Base-by-base conservation (phyloP, 768 basidiomycete genomes). In the Sporobolomyces roseus region DNA sequence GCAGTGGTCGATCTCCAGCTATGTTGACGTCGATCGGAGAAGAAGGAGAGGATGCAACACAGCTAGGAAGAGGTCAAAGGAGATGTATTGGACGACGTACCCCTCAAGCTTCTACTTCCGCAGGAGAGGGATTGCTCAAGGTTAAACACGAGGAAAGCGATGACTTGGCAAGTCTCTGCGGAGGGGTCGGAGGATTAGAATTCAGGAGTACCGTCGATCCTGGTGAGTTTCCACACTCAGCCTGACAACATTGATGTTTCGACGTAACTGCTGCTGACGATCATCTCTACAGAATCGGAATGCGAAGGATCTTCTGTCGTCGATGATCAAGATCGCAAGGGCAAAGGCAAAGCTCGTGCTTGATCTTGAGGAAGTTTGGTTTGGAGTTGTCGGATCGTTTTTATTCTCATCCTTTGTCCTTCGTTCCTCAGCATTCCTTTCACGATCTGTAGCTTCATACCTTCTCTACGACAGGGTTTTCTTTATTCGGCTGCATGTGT, bases 171-270 rank as follows among this genome's bases (percentile, higher is more conserved):
- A 56, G 54, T 27, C 27, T 65, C 17, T 65, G 63, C 48, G 63
- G 63, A 6, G 33, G 54, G 1, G 63, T 65, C 45, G 63, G 36
- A 25, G 63, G 46, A 3, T 52, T 65, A 45, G 63, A 49, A 30
- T 49, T 65, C 35, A 48, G 63, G 21, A 50, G n/a, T 17, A 65
- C 63, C 10, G 63, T 58, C 35, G 63, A 65, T 48, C 63, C 63
- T 2, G 63, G 63, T 65, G 23, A n/a, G 63, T 56, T 5, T 27
- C 21, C 21, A 29, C 45, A 19, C 45, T 17, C 10, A 8, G 5
- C n/a, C 45, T 21, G 21, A 21, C 5, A 23, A 23, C 45, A 4
- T 6, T 19, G 38, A 41, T 17, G 27, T 46, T 10, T n/a, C n/a
- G n/a, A n/a, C 29, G 46, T 29, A 19, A 30, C 56, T 43, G 41